Base-by-base conservation (phyloP, 768 basidiomycete genomes). In the Hypholoma fasciculare region DNA sequence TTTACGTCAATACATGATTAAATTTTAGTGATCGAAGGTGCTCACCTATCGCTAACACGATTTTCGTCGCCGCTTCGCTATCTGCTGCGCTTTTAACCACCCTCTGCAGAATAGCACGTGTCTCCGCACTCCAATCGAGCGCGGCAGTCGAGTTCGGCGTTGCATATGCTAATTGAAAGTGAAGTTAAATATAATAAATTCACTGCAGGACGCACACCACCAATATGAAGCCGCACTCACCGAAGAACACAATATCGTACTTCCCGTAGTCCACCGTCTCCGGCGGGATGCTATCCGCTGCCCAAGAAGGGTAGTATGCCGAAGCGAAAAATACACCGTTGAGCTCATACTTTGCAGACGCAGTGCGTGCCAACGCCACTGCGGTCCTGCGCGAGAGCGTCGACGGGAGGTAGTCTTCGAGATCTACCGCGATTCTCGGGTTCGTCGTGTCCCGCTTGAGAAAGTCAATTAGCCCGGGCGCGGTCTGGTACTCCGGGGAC, bases 221-320 rank as follows among this genome's bases (percentile, higher is more conserved):
- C 6, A 34, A 5, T 5, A 34, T 6, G 30, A 34, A 34, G 30
- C 30, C 30, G 30, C 30, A 62, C 69, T 27, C 49, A 86, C 85
- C 84, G 60, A 85, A 90, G 69, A 87, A 83, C 51, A 90, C 70
- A 54, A 88, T 78, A 66, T 90, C 85, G 63, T 87, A 88, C 67
- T 83, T 80, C 59, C 75, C 76, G 66, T 78, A 90, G 68, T 90
- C 81, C 48, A 91, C 67, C 5, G 66, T 67, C 67, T 85, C 83
- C 2, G 89, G 88, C 6, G 86, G 76, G 49, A 81, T 70, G 11
- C 63, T 68, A 13, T 67, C 69, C 7, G 73, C 75, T 47, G 75
- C 72, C 86, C 86, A 86, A 56, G 83, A 80, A 16, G 76, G 75
- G 57, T 80, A 83, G 62, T 83, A 83, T 0, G 80, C 74, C 6